Evolutionary conservation across 176 grass and related monocot species (phyloP).

Genomic region (Eragrostis curvula): DNA sequence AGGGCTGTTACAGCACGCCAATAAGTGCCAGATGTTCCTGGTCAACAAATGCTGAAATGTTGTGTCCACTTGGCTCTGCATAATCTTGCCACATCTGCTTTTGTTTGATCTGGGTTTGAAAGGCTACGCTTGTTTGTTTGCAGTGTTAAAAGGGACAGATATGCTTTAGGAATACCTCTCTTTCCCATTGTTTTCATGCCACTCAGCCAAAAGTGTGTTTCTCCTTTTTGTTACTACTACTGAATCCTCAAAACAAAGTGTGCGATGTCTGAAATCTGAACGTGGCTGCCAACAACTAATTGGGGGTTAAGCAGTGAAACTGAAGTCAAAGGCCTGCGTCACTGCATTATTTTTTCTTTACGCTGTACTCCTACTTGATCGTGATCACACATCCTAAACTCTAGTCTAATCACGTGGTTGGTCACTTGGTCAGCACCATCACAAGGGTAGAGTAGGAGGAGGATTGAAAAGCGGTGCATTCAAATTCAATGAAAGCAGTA

Average conservation of each 20-base stretch:
- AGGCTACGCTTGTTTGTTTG: slow-evolving; percentile 54
- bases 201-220: slow-evolving; percentile 11
- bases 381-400: slow-evolving; percentile 25
- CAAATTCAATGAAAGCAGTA: not conserved
- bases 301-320: slow-evolving; percentile 9
- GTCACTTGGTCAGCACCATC: not conserved
- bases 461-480: not conserved
- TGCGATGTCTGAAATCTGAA: slow-evolving; percentile 46
- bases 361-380: not conserved
- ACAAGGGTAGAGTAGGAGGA: not conserved
- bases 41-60: slow-evolving; percentile 36
- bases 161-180: slow-evolving; percentile 10
- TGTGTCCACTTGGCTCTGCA: slow-evolving; percentile 32
- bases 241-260: slow-evolving; percentile 24
- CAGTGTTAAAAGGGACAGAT: slow-evolving; percentile 8
- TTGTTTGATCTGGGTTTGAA: slow-evolving; percentile 42
- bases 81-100: slow-evolving; percentile 37
- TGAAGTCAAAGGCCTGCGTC: slow-evolving; percentile 21
- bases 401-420: slow-evolving; percentile 19
- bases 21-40: slow-evolving; percentile 44
- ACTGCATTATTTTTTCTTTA: slow-evolving; percentile 7
- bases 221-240: slow-evolving; percentile 38
- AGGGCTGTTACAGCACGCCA: slow-evolving; percentile 65
- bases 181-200: slow-evolving; percentile 32
- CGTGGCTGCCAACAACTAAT: not conserved